Evolutionary conservation across 106 monocot genomes (phyloP).

Genomic region (Dioscorea alata): DNA sequence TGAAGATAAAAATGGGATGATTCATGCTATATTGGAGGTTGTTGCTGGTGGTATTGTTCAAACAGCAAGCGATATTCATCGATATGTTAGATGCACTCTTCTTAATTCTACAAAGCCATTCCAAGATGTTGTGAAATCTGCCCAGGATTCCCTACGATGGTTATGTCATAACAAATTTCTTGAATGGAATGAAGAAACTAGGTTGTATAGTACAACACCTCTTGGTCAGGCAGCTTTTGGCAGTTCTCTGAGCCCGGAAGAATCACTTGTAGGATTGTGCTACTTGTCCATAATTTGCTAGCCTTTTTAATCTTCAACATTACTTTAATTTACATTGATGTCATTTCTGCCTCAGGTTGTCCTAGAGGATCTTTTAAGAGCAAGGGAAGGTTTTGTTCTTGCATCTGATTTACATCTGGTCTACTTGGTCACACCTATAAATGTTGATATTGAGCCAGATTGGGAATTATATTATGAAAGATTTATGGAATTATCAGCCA

Average conservation of each 20-base stretch:
- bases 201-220: conserved; percentile 72
- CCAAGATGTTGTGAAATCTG: conserved; percentile 94
- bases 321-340: conserved; percentile 2
- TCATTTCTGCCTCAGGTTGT: conserved; percentile 55
- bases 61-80: conserved; percentile 89
- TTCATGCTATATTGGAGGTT: conserved; percentile 97
- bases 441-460: conserved; percentile 94
- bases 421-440: conserved; percentile 95
- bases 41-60: conserved; percentile 98
- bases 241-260: conserved; percentile 94
- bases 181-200: conserved; percentile 84
- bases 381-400: conserved; percentile 98
- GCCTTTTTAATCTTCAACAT: not conserved
- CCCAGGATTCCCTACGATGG: conserved; percentile 97
- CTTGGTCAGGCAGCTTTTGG: conserved; percentile 97
- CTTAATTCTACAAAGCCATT: conserved; percentile 95
- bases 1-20: conserved; percentile 99
- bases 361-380: conserved; percentile 83
- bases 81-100: conserved; percentile 96
- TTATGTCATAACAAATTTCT: conserved; percentile 91
- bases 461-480: conserved; percentile 98
- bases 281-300: not conserved
- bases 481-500: conserved; percentile 77
- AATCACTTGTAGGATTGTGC: conserved; percentile 63
- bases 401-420: conserved; percentile 98